phyloP scores from a whole-genome alignment of 345 rosid species.

The Hibiscus tridactylites region DNA sequence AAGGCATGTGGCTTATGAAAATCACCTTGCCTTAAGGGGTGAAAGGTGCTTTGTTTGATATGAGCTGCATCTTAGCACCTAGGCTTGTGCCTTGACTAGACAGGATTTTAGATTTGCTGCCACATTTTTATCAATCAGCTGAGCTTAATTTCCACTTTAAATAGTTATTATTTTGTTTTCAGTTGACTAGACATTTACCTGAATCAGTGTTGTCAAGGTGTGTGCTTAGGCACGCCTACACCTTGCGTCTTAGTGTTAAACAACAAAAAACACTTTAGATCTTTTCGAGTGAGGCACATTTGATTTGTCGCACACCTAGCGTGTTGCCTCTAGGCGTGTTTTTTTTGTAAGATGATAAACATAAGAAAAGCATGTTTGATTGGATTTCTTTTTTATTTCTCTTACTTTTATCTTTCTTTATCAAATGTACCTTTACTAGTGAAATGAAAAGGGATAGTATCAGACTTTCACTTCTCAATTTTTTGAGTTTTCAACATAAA shows the following conservation, averaged over 20 bases:
- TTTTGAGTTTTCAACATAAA: not conserved
- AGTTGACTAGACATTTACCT: not conserved
- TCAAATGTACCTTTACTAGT: not conserved
- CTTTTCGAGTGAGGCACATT: not conserved
- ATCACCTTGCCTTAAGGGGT: not conserved
- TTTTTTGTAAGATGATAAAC: not conserved
- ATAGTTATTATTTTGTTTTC: not conserved
- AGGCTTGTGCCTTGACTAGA: not conserved
- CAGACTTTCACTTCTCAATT: not conserved
- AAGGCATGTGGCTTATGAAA: not conserved
- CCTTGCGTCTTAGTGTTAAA: not conserved
- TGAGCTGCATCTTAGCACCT: not conserved
- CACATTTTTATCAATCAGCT: not conserved
- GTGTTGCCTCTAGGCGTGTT: not conserved
- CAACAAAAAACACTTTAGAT: not conserved
- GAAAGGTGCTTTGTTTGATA: slow-evolving; percentile 5
- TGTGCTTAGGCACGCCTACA: not conserved
- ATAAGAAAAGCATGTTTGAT: not conserved
- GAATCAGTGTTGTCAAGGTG: not conserved
- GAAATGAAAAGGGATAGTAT: not conserved
- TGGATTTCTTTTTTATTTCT: not conserved
- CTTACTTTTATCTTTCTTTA: not conserved
- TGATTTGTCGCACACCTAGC: not conserved
- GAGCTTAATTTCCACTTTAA: not conserved
- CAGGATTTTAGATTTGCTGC: not conserved